Evolutionary conservation across 768 basidiomycete genomes (phyloP), one percentile per base, ranked within the genome.

Genomic region (Russula ochroleuca): DNA sequence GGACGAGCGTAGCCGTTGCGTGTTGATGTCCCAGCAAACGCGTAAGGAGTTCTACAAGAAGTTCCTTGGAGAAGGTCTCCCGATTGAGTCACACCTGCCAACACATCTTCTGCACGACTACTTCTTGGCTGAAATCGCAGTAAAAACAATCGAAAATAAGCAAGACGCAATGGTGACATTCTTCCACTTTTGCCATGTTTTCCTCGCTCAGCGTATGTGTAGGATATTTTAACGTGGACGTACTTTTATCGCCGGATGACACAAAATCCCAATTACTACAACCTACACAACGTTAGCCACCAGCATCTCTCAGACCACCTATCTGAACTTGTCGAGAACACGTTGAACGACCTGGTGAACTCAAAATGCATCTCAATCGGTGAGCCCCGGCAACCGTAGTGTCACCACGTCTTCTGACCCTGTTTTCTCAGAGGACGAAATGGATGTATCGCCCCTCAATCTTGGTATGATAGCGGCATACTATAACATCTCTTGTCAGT

Each of bases 41-140:
- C 83, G 95, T 40, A 99, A 98, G 75, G 96, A 98, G 73, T 99
- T 98, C 75, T 98, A 95, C 82, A 96, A 94, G 78, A 98, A 98
- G 75, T 98, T 98, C 84, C 74, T 99, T 56, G 87, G 88, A 1
- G 95, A 98, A 73, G 97, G 96, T n/a, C 77, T 99, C 31, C 97
- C 96, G 7, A 97, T 98, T 67, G 97, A 99, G 73, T 95, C 92
- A 0, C 94, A 96, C 73, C 77, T 98, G 4, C 87, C 95, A 1
- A 93, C 92, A 0, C 88, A 94, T 72, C 78, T 90, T 62, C 77
- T 99, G 1, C 96, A 98, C 70, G 97, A 98, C 72, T 97, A 97
- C 74, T 98, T 98, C 85, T 82, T 98, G 56, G 94, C 96, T 0
- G 97, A 98, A 75, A 97, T 98, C 67, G 95, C 95, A 10, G 94